Percentiles rank a stretch among this genome's conserved stretches.
Evolutionary conservation across 768 basidiomycete genomes (phyloP).

Genomic region (Imleria badia): DNA sequence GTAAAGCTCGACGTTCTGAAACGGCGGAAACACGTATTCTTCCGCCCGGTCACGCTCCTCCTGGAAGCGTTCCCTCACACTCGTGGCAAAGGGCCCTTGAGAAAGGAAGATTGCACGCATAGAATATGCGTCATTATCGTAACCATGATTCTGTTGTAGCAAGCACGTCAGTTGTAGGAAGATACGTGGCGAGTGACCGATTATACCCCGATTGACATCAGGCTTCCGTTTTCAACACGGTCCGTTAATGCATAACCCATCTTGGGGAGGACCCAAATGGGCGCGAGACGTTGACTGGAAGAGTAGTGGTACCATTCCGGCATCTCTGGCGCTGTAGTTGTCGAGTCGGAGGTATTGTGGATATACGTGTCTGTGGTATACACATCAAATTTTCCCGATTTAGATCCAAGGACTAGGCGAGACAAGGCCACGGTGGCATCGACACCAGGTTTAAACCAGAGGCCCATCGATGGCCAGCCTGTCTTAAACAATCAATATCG

Average conservation of each 20-base stretch:
- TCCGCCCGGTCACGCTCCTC: conserved; percentile 29
- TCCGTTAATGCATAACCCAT: conserved; percentile 77
- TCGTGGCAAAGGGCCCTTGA: conserved; percentile 73
- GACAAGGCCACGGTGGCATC: conserved; percentile 57
- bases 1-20: conserved; percentile 82
- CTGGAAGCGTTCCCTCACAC: not conserved
- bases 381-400: conserved; percentile 61
- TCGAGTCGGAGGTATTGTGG: not conserved
- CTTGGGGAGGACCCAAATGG: conserved; percentile 77
- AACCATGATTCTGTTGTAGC: conserved; percentile 72
- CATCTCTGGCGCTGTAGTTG: conserved; percentile 44
- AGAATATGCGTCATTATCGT: conserved; percentile 68
- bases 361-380: conserved; percentile 17
- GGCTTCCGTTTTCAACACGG: conserved; percentile 51
- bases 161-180: not conserved
- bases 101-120: conserved; percentile 92
- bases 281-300: conserved; percentile 70
- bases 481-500: conserved; percentile 32
- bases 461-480: conserved; percentile 87
- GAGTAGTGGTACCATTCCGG: conserved; percentile 76
- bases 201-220: conserved; percentile 67
- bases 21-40: conserved; percentile 67
- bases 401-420: conserved; percentile 49
- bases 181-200: not conserved
- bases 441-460: conserved; percentile 63